These are phyloP conservation scores for Lentinula guzmanii DNA, from an alignment of 768 basidiomycete genomes.

Conservation along the genomic window DNA sequence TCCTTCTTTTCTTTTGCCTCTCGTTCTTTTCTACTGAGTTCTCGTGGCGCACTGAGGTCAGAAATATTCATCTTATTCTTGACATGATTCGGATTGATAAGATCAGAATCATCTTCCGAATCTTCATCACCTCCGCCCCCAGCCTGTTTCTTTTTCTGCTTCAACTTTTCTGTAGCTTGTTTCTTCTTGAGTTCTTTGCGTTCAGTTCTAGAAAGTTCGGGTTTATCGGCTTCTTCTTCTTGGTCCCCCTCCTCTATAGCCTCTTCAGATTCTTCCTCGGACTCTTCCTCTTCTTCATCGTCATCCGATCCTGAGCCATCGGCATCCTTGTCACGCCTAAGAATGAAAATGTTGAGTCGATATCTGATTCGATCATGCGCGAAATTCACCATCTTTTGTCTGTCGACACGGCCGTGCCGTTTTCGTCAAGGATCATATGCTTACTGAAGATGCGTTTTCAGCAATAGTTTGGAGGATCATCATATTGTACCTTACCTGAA, in stretches of 20 bases:
- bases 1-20: conserved; percentile 92
- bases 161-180: conserved; percentile 46
- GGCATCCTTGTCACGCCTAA: conserved; percentile 35
- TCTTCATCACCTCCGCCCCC: conserved; percentile 36
- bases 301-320: conserved; percentile 40
- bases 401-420: conserved; percentile 47
- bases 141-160: conserved; percentile 20
- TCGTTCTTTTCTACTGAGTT: conserved; percentile 68
- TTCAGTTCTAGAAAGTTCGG: conserved; percentile 66
- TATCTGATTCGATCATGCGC: conserved; percentile 10
- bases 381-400: conserved; percentile 39
- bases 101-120: conserved; percentile 58
- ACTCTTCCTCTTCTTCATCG: conserved; percentile 32
- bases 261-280: conserved; percentile 31
- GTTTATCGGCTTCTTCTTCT: conserved; percentile 29
- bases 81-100: conserved; percentile 77
- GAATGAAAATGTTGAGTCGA: conserved; percentile 29
- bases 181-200: conserved; percentile 82
- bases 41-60: conserved; percentile 59
- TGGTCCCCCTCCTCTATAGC: conserved; percentile 40
- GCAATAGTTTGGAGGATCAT: not conserved
- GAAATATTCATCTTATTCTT: conserved; percentile 71
- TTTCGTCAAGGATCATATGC: conserved; percentile 50
- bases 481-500: conserved; percentile 49
- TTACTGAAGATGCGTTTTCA: conserved; percentile 31